Conservation (phyloP, 208 protist genomes). For the Herpetomonas samuelpessoai region DNA sequence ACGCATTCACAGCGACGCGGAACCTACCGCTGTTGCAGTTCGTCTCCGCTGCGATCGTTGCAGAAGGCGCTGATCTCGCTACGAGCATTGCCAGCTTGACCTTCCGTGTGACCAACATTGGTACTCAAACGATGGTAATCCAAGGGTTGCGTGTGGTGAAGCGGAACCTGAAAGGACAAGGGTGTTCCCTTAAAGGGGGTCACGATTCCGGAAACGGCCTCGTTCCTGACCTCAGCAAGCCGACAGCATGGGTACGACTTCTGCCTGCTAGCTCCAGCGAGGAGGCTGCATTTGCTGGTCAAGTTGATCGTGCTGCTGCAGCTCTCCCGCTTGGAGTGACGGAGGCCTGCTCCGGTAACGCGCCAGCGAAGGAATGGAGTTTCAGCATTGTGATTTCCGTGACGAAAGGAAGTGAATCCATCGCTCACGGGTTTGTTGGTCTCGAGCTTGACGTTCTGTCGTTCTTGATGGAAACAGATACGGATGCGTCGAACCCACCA, state of each 20-base stretch:
- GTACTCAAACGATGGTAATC: background rate
- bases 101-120: background rate
- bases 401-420: too few relatives aligned
- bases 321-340: background rate
- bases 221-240: too few relatives aligned
- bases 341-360: background rate
- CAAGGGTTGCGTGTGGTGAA: background rate
- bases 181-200: too few relatives aligned
- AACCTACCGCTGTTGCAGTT: background rate
- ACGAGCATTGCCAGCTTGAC: background rate
- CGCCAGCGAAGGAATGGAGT: background rate
- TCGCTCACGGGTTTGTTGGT: conserved; percentile 3
- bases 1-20: background rate
- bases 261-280: background rate
- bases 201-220: too few relatives aligned
- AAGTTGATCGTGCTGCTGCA: background rate
- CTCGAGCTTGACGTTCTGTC: conserved; percentile 5
- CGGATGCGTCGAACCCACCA: too few relatives aligned
- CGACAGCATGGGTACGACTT: background rate
- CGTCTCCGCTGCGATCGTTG: background rate
- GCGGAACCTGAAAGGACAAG: background rate
- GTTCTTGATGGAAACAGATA: background rate
- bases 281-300: background rate
- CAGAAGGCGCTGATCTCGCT: too few relatives aligned
- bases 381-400: too few relatives aligned